phyloP scores from a whole-genome alignment of 2,329 filamentous ascomycete species.

The Fusarium fujikuroi region DNA sequence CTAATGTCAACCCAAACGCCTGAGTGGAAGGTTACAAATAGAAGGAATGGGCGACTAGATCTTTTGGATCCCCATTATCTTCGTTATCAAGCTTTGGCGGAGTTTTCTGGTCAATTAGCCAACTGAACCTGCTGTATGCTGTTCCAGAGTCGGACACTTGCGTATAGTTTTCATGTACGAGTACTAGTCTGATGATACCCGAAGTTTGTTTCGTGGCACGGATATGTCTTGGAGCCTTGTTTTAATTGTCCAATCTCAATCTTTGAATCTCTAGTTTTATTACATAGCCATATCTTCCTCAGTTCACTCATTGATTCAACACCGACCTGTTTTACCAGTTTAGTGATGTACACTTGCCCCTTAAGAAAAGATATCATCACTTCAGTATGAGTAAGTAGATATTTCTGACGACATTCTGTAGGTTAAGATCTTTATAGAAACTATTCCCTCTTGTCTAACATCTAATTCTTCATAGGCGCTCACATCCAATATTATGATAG shows the following conservation, averaged over 20 bases:
- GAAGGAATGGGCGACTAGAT: accelerated
- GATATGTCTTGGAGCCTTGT: background rate
- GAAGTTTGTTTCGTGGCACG: background rate
- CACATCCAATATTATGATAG: background rate
- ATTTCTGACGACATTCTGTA: too few relatives aligned
- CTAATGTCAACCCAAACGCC: background rate
- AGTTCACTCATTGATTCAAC: background rate
- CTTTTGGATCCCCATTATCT: too few relatives aligned
- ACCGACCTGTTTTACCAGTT: accelerated
- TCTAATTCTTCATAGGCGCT: background rate
- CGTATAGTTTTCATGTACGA: background rate
- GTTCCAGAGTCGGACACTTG: background rate
- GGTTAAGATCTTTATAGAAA: background rate
- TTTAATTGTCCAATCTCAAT: accelerated
- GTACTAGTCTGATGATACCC: constrained; percentile 4
- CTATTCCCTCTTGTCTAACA: too few relatives aligned
- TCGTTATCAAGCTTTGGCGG: too few relatives aligned
- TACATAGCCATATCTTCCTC: background rate
- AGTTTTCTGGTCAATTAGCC: background rate
- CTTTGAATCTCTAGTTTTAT: background rate
- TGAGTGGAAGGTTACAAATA: background rate
- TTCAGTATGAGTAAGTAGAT: accelerated
- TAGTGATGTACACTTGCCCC: accelerated
- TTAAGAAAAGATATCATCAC: background rate
- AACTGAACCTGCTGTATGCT: accelerated